Conservation (phyloP, 2,329 filamentous ascomycete species). For the Fusarium heterosporum region DNA sequence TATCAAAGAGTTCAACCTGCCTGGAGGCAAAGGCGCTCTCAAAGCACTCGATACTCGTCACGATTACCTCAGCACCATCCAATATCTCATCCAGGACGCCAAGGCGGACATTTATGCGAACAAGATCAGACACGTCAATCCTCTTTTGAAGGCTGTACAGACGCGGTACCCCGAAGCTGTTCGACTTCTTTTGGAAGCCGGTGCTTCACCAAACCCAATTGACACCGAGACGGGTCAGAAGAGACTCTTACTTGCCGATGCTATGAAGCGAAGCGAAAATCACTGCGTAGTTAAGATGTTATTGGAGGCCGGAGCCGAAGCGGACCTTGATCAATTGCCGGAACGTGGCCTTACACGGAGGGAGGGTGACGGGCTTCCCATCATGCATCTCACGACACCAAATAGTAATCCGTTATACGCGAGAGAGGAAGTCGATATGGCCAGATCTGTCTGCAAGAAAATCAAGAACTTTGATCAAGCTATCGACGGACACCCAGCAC, state of each 20-base stretch:
- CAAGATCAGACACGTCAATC: constrained; percentile 2
- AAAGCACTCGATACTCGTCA: constrained; percentile 12
- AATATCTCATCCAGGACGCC: constrained; percentile 22
- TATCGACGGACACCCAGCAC: constrained; percentile 24
- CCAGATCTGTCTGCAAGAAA: constrained; percentile 20
- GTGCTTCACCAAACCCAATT: constrained; percentile 36
- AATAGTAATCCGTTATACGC: constrained; percentile 22
- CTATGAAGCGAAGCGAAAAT: constrained; percentile 15
- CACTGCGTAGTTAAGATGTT: constrained; percentile 12
- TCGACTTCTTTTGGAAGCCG: constrained; percentile 29
- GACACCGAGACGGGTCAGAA: constrained; percentile 4
- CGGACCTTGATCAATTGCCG: constrained; percentile 23
- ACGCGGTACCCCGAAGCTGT: constrained; percentile 19
- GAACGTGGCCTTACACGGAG: neutral
- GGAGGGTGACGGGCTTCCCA: constrained; percentile 13
- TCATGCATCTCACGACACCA: constrained; percentile 27
- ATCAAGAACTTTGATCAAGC: constrained; percentile 20
- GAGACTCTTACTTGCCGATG: constrained; percentile 26
- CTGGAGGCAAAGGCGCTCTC: constrained; percentile 18
- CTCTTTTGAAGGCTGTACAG: constrained; percentile 17
- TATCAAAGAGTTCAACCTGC: constrained; percentile 16
- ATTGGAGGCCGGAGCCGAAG: constrained; percentile 30
- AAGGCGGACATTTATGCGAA: constrained; percentile 25
- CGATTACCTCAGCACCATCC: constrained; percentile 26
- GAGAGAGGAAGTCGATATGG: constrained; percentile 19